phyloP scores from a whole-genome alignment of 192 early-diverging fungal genomes.

The Coemansia sp. region DNA sequence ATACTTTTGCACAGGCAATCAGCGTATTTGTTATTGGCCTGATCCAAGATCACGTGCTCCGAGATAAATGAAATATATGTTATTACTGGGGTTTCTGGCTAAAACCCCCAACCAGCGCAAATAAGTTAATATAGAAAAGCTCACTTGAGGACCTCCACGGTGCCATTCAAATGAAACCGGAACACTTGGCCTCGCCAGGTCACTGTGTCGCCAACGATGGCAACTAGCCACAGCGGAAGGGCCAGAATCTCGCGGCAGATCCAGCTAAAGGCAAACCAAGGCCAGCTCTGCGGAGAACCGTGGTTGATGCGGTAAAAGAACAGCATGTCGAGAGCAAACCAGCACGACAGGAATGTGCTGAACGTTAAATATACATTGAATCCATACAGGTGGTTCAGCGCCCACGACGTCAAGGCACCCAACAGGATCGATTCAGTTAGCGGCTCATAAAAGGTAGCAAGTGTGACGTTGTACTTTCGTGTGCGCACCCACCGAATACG shows the following conservation, averaged over 20 bases:
- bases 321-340: conserved; percentile 64
- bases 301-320: conserved; percentile 54
- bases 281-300: conserved; percentile 43
- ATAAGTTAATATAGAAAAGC: not conserved
- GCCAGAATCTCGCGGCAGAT: conserved; percentile 76
- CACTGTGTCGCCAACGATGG: conserved; percentile 78
- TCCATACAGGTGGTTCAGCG: conserved; percentile 60
- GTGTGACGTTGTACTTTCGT: conserved; percentile 88
- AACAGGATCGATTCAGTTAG: conserved; percentile 84
- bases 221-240: conserved; percentile 80
- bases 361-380: conserved; percentile 51
- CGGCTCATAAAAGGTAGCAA: conserved; percentile 90
- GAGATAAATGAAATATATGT: not conserved
- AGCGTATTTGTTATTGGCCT: not conserved
- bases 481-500: conserved; percentile 92
- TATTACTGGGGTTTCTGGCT: not conserved
- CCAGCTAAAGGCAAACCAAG: conserved; percentile 74
- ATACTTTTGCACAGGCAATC: not conserved
- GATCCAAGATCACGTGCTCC: not conserved
- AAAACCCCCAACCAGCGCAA: not conserved
- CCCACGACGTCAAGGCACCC: conserved; percentile 72
- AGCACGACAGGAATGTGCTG: conserved; percentile 56
- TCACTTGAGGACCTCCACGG: conserved; percentile 52
- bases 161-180: conserved; percentile 62
- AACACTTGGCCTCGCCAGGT: conserved; percentile 86